These are phyloP conservation scores for Nemania sp. DNA, from an alignment of 2,329 filamentous ascomycete species.

Conservation along the genomic window DNA sequence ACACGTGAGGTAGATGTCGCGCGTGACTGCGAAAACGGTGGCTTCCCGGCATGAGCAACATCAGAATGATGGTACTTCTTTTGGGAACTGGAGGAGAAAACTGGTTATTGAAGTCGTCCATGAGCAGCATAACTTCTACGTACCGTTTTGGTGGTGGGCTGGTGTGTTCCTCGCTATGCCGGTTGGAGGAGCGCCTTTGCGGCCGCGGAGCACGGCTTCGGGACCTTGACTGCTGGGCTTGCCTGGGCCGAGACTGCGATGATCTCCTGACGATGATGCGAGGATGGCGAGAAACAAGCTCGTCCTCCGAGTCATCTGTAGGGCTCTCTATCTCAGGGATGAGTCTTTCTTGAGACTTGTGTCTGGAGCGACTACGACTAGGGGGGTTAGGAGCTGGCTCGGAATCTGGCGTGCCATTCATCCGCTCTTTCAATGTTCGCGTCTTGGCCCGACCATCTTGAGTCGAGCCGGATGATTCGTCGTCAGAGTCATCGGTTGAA, in stretches of 20 bases:
- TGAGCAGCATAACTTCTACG: conserved; percentile 23
- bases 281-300: conserved; percentile 15
- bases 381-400: conserved; percentile 25
- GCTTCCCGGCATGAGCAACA: conserved; percentile 38
- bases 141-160: conserved; percentile 40
- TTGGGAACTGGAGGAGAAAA: conserved; percentile 28
- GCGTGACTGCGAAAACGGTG: conserved; percentile 41
- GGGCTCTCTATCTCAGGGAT: conserved; percentile 25
- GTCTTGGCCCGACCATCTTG: conserved; percentile 23
- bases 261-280: conserved; percentile 28
- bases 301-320: conserved; percentile 25
- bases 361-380: conserved; percentile 23
- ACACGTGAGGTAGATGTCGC: conserved; percentile 43
- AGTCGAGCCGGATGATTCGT: conserved; percentile 22
- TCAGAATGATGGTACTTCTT: conserved; percentile 43
- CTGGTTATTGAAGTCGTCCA: conserved; percentile 25
- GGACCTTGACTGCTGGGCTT: conserved; percentile 35
- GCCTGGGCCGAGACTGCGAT: conserved; percentile 30
- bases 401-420: conserved; percentile 28
- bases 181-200: conserved; percentile 31
- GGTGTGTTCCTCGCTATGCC: conserved; percentile 34
- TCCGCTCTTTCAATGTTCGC: conserved; percentile 30
- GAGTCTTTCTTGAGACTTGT: conserved; percentile 19
- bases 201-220: conserved; percentile 34
- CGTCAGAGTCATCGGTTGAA: conserved; percentile 40